phyloP scores from a whole-genome alignment of 176 grass and related monocot genomes.

The Saccharum spontaneum region DNA sequence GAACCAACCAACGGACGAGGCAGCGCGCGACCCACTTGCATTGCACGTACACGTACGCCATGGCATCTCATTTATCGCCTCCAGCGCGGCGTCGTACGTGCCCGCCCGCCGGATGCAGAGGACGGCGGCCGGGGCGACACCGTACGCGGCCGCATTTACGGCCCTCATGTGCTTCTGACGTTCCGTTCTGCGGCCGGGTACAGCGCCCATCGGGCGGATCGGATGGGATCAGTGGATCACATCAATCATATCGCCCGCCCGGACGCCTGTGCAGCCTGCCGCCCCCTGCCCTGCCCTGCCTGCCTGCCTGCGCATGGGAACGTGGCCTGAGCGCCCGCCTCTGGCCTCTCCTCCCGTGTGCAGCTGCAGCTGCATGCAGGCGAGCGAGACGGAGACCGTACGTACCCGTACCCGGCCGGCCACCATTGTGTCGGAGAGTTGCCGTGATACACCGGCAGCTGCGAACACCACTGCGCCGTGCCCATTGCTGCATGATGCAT shows the following conservation, averaged over 20 bases:
- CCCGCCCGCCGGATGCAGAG: not conserved
- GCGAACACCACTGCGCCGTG: not conserved
- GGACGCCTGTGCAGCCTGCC: not conserved
- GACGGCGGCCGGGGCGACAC: too few relatives aligned
- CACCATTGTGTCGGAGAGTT: conserved; percentile 33
- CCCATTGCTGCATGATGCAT: not conserved
- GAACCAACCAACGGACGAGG: too few relatives aligned
- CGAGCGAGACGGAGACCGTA: too few relatives aligned
- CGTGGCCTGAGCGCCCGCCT: too few relatives aligned
- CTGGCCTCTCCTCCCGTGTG: not conserved
- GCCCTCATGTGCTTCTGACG: conserved; percentile 37
- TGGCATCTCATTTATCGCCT: not conserved
- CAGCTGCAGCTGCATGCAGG: not conserved
- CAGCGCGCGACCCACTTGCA: not conserved
- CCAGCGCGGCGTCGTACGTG: conserved; percentile 14
- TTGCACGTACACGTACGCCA: too few relatives aligned
- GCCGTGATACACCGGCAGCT: not conserved
- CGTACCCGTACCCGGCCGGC: too few relatives aligned
- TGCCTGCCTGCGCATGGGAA: not conserved
- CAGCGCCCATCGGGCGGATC: not conserved
- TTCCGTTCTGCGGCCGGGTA: not conserved
- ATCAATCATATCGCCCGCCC: not conserved
- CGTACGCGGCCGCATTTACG: conserved; percentile 29
- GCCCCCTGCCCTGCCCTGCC: not conserved
- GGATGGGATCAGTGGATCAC: not conserved